Conservation (phyloP, 805 yeast genomes). For the Candida verbasci region DNA sequence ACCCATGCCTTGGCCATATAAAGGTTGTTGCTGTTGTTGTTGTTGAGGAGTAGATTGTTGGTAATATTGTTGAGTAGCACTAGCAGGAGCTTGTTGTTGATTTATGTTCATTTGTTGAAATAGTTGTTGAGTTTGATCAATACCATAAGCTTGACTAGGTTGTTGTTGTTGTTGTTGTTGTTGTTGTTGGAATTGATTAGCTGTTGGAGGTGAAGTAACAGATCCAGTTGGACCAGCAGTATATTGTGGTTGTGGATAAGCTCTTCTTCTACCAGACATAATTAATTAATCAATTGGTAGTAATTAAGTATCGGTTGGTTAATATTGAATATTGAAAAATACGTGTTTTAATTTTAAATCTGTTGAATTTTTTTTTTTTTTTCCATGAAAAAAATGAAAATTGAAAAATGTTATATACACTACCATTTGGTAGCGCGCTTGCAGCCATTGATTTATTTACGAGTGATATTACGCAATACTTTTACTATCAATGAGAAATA, state of each 20-base stretch:
- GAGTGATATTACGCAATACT: constrained; percentile 4
- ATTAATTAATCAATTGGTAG: constrained; percentile 5
- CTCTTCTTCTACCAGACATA: constrained; percentile 44
- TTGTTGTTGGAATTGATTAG: constrained; percentile 11
- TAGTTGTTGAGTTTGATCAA: constrained; percentile 29
- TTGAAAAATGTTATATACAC: not conserved
- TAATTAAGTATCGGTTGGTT: not conserved
- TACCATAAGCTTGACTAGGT: constrained; percentile 17
- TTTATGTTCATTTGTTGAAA: constrained; percentile 29
- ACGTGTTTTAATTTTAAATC: constrained; percentile 1
- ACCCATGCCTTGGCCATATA: constrained; percentile 15
- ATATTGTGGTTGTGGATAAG: constrained; percentile 45
- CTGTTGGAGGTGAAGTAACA: constrained; percentile 5
- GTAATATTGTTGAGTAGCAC: constrained; percentile 13
- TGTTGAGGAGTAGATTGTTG: constrained; percentile 7
- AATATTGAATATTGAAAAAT: not conserved
- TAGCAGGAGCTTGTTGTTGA: constrained; percentile 9
- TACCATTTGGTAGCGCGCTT: constrained; percentile 2
- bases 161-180: constrained; percentile 11
- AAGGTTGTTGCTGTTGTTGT: constrained; percentile 3
- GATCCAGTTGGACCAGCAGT: constrained; percentile 21
- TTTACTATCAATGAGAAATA: not conserved
- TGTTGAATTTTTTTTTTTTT: constrained; percentile 2
- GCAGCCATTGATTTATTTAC: no score
- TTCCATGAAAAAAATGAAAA: no score